Percentiles rank a stretch among this genome's conserved stretches.
These are phyloP conservation scores for Solanum aculeatissimum DNA, from an alignment of 305 asterid genomes.

Conservation along the genomic window DNA sequence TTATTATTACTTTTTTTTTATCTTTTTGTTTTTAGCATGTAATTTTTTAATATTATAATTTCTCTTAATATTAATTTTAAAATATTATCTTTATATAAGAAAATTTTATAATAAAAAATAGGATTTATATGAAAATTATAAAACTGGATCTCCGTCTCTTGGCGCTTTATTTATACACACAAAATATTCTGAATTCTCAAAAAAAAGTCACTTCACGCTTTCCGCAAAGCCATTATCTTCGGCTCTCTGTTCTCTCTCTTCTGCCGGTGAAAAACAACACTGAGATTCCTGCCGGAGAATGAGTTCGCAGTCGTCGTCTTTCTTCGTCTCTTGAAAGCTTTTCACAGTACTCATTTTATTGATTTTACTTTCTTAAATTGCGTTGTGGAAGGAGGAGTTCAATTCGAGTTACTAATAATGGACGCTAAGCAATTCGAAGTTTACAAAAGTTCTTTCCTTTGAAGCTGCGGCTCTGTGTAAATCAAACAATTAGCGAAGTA, in stretches of 20 bases:
- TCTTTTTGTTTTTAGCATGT: not conserved
- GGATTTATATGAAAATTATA: not conserved
- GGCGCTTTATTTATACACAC: not conserved
- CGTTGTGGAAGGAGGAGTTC: not conserved
- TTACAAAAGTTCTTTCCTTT: constrained; percentile 31
- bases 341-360: not conserved
- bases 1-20: not conserved
- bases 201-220: not conserved
- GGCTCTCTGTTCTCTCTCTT: not conserved
- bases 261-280: not conserved
- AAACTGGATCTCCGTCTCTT: not conserved
- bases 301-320: not conserved
- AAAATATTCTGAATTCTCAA: not conserved
- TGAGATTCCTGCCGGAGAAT: not conserved
- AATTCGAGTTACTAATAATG: constrained; percentile 20
- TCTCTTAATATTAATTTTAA: not conserved
- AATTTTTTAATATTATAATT: not conserved
- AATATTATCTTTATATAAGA: too few relatives aligned
- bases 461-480: not conserved
- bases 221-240: not conserved
- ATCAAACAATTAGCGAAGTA: not conserved
- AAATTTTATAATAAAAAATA: not conserved
- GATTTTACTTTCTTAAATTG: not conserved
- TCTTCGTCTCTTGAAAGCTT: constrained; percentile 2
- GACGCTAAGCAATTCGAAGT: constrained; percentile 51